Percentiles rank a stretch among this genome's conserved stretches.
Evolutionary conservation across 2,329 filamentous ascomycete genomes (phyloP).

Genomic region (Macrophomina phaseolina): DNA sequence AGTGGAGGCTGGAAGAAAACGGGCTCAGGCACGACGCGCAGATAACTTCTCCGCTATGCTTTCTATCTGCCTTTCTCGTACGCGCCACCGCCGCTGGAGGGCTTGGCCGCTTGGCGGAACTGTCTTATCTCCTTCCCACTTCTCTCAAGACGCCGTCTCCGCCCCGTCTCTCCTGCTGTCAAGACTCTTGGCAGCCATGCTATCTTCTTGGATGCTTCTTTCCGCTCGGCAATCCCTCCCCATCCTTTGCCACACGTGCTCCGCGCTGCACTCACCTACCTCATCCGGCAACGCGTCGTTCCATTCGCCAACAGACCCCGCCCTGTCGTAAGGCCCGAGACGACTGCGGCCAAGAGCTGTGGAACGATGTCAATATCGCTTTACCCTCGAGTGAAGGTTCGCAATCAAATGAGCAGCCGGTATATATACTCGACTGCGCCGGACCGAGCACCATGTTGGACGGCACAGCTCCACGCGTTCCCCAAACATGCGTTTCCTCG

Average conservation of each 20-base stretch:
- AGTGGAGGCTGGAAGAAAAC: not conserved
- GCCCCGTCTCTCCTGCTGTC: constrained; percentile 2
- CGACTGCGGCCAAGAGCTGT: constrained; percentile 4
- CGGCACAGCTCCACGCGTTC: constrained; percentile 8
- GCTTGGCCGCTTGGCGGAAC: constrained; percentile 3
- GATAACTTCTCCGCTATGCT: not conserved
- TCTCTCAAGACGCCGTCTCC: not conserved
- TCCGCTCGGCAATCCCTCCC: not conserved
- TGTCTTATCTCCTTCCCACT: constrained; percentile 18
- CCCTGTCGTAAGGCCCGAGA: constrained; percentile 7
- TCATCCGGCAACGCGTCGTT: not conserved
- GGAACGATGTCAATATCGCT: not conserved
- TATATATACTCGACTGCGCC: constrained; percentile 5
- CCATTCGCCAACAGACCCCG: not conserved
- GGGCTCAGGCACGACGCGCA: not conserved
- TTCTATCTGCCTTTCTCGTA: constrained; percentile 11
- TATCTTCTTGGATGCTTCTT: constrained; percentile 10
- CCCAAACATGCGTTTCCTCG: not conserved
- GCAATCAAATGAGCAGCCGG: not conserved
- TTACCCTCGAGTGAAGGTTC: not conserved
- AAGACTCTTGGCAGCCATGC: not conserved
- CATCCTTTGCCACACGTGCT: not conserved
- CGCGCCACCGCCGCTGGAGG: not conserved
- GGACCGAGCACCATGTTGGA: not conserved
- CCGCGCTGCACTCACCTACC: not conserved